Evolutionary conservation across 2,329 filamentous ascomycete genomes (phyloP).

Genomic region (Furcasterigmium furcatum): DNA sequence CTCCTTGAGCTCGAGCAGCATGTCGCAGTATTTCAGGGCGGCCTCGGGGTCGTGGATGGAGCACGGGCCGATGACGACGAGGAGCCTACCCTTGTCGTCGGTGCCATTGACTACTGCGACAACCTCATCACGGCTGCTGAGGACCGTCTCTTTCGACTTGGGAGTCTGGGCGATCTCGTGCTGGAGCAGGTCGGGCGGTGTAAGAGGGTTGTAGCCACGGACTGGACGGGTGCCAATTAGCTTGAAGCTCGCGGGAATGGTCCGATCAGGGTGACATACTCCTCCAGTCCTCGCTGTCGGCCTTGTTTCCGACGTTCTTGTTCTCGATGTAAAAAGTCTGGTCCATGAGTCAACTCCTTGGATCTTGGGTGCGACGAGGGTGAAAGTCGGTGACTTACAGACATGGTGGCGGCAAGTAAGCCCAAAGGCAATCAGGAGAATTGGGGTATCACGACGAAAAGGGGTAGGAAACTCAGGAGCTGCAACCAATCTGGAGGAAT

Average conservation of each 20-base stretch:
- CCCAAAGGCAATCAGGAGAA: background rate
- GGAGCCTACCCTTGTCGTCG: conserved; percentile 56
- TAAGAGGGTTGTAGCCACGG: conserved; percentile 89
- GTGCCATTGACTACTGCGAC: conserved; percentile 67
- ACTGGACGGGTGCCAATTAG: conserved; percentile 45
- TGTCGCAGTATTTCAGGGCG: conserved; percentile 89
- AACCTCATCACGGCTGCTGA: conserved; percentile 60
- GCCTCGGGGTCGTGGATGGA: conserved; percentile 93
- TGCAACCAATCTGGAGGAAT: too few species aligned
- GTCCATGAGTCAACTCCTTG: conserved; percentile 18
- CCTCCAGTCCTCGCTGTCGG: conserved; percentile 76
- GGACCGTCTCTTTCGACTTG: conserved; percentile 57
- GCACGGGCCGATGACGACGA: conserved; percentile 88
- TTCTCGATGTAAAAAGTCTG: conserved; percentile 73
- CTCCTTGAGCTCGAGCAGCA: conserved; percentile 75
- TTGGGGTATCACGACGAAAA: background rate
- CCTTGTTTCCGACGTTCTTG: conserved; percentile 72
- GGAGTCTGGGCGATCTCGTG: conserved; percentile 73
- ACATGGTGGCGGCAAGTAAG: conserved; percentile 18
- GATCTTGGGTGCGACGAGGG: conserved; percentile 2
- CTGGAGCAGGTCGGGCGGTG: conserved; percentile 89
- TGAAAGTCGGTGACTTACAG: conserved; percentile 21
- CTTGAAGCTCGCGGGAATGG: conserved; percentile 3
- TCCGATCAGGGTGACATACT: conserved; percentile 49
- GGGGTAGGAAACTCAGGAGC: background rate